A percentile compares a stretch with the other conserved stretches of the same genome.
Evolutionary conservation across 2,329 filamentous ascomycete genomes (phyloP).

Genomic region (Bisporella sp.): DNA sequence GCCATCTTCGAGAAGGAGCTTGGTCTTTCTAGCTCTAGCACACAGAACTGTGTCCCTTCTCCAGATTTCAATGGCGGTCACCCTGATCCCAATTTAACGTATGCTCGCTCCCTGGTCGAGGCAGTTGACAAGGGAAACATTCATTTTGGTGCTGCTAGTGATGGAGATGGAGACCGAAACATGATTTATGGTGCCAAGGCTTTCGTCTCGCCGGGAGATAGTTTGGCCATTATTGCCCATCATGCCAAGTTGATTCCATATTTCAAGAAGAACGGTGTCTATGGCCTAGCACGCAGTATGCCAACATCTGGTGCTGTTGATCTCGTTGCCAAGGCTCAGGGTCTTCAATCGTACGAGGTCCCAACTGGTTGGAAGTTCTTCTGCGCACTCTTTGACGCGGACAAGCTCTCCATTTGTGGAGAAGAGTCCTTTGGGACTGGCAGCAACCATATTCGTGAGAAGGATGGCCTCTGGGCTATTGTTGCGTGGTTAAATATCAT

Average conservation of each 20-base stretch:
- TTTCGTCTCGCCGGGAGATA: slow-evolving; percentile 96
- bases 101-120: slow-evolving; percentile 90
- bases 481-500: slow-evolving; percentile 99
- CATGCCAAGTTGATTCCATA: slow-evolving; percentile 95
- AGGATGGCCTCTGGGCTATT: slow-evolving; percentile 96
- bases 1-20: slow-evolving; percentile 95
- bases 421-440: slow-evolving; percentile 98
- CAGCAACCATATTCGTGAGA: slow-evolving; percentile 98
- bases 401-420: slow-evolving; percentile 97
- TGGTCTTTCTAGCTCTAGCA: slow-evolving; percentile 67
- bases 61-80: slow-evolving; percentile 97
- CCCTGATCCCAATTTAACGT: slow-evolving; percentile 95
- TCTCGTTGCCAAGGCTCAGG: slow-evolving; percentile 90
- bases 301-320: slow-evolving; percentile 94
- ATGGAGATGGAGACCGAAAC: slow-evolving; percentile 97
- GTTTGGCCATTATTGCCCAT: slow-evolving; percentile 95
- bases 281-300: slow-evolving; percentile 94
- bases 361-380: slow-evolving; percentile 99
- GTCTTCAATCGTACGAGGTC: slow-evolving; percentile 88
- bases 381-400: slow-evolving; percentile 87
- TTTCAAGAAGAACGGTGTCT: slow-evolving; percentile 96
- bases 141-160: slow-evolving; percentile 92
- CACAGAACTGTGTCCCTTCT: slow-evolving; percentile 86
- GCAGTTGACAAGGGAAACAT: slow-evolving; percentile 86
- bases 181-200: slow-evolving; percentile 99